Percentiles rank a stretch among this genome's conserved stretches.
These are phyloP conservation scores for Polygonum aviculare DNA, from an alignment of 148 eudicot genomes.

Conservation along the genomic window DNA sequence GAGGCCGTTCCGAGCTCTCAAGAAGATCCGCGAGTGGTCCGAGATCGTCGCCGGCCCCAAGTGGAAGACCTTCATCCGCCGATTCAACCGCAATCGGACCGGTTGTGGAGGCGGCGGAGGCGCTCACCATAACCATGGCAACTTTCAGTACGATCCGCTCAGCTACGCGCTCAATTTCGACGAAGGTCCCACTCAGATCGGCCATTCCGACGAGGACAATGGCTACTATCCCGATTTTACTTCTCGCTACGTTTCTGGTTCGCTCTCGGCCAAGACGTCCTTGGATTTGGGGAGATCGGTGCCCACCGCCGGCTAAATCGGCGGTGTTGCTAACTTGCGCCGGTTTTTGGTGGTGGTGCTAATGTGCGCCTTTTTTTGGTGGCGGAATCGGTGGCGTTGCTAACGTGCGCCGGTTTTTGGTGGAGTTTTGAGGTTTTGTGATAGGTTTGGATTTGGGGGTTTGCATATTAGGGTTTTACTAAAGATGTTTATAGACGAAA, in stretches of 20 bases:
- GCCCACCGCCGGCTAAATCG: neutral
- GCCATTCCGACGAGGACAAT: conserved; percentile 24
- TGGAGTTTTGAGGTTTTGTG: neutral
- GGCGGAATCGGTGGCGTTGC: neutral
- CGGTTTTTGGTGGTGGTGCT: neutral
- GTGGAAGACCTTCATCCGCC: conserved; percentile 82
- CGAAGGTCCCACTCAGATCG: conserved; percentile 39
- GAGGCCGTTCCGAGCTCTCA: conserved; percentile 39
- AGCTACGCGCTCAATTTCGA: conserved; percentile 78
- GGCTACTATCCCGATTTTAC: conserved; percentile 30
- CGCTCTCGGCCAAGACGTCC: neutral
- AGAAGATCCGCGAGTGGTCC: conserved; percentile 75
- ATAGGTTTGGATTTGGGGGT: neutral
- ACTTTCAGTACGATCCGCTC: conserved; percentile 61
- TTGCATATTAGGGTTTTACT: neutral
- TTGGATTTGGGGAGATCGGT: neutral
- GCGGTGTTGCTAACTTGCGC: neutral
- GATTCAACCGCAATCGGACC: conserved; percentile 35
- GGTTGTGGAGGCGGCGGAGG: neutral
- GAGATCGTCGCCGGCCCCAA: conserved; percentile 69
- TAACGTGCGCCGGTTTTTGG: neutral
- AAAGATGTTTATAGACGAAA: neutral
- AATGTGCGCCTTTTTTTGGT: neutral
- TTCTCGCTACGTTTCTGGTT: conserved; percentile 12
- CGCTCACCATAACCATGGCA: conserved; percentile 10